Conservation (phyloP, 768 basidiomycete genomes). For the Pisolithus orientalis region DNA sequence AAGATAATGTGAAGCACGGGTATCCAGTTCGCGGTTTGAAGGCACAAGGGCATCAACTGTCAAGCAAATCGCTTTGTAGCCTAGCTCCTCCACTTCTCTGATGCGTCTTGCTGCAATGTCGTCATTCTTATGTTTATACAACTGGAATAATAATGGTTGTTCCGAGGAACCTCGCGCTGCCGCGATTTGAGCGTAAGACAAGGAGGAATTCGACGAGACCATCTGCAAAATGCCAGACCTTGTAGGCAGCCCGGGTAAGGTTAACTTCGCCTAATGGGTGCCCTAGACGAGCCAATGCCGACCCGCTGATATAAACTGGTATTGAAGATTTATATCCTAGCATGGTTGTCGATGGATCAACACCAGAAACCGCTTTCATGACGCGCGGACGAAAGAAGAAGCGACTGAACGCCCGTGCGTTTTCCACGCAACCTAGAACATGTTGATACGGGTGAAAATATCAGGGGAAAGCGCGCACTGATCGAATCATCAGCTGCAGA, state of each 20-base stretch:
- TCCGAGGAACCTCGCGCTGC: constrained; percentile 43
- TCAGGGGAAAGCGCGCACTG: constrained; percentile 40
- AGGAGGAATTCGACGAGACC: constrained; percentile 74
- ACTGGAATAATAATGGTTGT: constrained; percentile 73
- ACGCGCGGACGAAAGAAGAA: constrained; percentile 87
- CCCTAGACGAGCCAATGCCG: constrained; percentile 79
- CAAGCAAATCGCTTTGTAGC: constrained; percentile 85
- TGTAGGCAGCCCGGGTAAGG: constrained; percentile 63
- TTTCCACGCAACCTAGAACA: constrained; percentile 53
- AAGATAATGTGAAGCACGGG: constrained; percentile 48
- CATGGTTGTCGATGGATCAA: constrained; percentile 67
- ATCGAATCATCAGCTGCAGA: constrained; percentile 85
- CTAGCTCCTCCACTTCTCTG: constrained; percentile 60
- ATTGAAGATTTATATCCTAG: constrained; percentile 66
- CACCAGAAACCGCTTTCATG: constrained; percentile 56
- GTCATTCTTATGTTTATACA: constrained; percentile 79
- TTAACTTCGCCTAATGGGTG: constrained; percentile 89
- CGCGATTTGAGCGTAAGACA: constrained; percentile 60
- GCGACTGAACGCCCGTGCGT: constrained; percentile 72
- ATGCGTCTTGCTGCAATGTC: constrained; percentile 62
- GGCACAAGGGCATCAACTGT: constrained; percentile 87
- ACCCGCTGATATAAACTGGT: constrained; percentile 79
- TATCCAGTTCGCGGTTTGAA: constrained; percentile 76
- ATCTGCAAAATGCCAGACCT: constrained; percentile 72
- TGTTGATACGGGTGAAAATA: constrained; percentile 11